Conservation (phyloP, 2,329 filamentous ascomycete species). For the Pseudogymnoascus verrucosus region DNA sequence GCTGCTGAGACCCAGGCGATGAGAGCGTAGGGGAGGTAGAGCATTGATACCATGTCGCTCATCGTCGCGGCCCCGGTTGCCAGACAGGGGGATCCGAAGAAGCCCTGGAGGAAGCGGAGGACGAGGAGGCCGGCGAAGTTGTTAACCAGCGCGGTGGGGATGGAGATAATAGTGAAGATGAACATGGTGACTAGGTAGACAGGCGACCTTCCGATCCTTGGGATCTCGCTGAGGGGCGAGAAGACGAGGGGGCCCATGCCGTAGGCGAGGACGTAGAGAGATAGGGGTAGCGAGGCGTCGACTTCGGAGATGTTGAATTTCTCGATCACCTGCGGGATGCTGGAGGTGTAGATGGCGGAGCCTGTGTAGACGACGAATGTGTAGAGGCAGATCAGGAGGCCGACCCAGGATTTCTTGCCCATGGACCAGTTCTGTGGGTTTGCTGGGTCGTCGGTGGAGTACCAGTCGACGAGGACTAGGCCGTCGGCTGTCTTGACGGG, state of each 20-base stretch:
- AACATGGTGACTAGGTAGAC: constrained; percentile 61
- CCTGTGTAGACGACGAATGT: constrained; percentile 52
- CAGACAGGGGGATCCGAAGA: constrained; percentile 58
- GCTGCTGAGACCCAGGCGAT: constrained; percentile 50
- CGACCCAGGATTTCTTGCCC: constrained; percentile 34
- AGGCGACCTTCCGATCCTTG: constrained; percentile 57
- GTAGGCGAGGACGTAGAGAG: constrained; percentile 56
- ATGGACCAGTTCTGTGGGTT: constrained; percentile 50
- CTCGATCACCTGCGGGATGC: constrained; percentile 39
- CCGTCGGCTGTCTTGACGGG: constrained; percentile 44
- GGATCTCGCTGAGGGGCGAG: constrained; percentile 59
- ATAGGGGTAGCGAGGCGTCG: constrained; percentile 48
- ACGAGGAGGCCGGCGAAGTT: constrained; percentile 59
- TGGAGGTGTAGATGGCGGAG: constrained; percentile 41
- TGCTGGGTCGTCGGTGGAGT: constrained; percentile 45
- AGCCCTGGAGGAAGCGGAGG: constrained; percentile 55
- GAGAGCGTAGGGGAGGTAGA: constrained; percentile 50
- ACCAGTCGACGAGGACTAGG: constrained; percentile 46
- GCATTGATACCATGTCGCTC: constrained; percentile 45
- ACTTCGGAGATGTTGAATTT: constrained; percentile 45
- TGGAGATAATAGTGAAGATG: constrained; percentile 58
- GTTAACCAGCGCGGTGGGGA: constrained; percentile 54
- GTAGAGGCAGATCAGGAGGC: constrained; percentile 44
- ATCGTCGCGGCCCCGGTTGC: constrained; percentile 49
- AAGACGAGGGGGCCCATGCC: constrained; percentile 58